Conservation (phyloP, 108 stramenopile species). For the Fragilariopsis cylindrus region DNA sequence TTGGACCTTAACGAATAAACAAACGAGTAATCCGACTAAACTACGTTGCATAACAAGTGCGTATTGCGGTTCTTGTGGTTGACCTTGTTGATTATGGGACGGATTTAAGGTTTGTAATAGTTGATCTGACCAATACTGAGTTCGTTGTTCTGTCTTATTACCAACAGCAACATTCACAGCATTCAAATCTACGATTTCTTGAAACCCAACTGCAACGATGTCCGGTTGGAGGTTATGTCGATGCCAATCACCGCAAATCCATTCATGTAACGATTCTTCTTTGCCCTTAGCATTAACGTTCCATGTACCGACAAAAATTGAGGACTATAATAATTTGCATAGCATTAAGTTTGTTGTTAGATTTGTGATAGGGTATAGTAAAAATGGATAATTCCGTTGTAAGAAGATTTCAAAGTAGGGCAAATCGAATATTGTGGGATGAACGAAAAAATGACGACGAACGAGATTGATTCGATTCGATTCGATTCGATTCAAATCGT, state of each 20-base stretch:
- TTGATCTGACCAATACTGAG: slow-evolving; percentile 85
- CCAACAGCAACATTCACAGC: slow-evolving; percentile 98
- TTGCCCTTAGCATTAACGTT: slow-evolving; percentile 99
- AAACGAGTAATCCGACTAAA: slow-evolving; percentile 93
- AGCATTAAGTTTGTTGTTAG: no score
- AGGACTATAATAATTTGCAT: background rate
- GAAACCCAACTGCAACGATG: slow-evolving; percentile 93
- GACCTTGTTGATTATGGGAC: slow-evolving; percentile 44
- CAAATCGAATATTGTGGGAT: background rate
- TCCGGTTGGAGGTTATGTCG: slow-evolving; percentile 64
- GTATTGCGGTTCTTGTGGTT: slow-evolving; percentile 61
- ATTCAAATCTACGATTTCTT: slow-evolving; percentile 99
- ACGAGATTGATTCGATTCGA: background rate
- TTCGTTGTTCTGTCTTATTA: slow-evolving; percentile 87
- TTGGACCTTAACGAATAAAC: slow-evolving; percentile 86
- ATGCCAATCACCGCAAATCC: slow-evolving; percentile 88
- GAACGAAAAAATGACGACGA: background rate
- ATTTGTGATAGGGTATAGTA: background rate
- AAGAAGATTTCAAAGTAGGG: background rate
- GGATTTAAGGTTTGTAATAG: slow-evolving; percentile 77
- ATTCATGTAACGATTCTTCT: slow-evolving; percentile 69
- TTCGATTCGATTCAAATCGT: background rate
- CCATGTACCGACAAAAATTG: slow-evolving; percentile 92
- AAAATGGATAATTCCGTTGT: background rate
- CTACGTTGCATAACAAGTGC: slow-evolving; percentile 61